Evolutionary conservation across 2,329 filamentous ascomycete species (phyloP).

Genomic region (Monosporascus sp.): DNA sequence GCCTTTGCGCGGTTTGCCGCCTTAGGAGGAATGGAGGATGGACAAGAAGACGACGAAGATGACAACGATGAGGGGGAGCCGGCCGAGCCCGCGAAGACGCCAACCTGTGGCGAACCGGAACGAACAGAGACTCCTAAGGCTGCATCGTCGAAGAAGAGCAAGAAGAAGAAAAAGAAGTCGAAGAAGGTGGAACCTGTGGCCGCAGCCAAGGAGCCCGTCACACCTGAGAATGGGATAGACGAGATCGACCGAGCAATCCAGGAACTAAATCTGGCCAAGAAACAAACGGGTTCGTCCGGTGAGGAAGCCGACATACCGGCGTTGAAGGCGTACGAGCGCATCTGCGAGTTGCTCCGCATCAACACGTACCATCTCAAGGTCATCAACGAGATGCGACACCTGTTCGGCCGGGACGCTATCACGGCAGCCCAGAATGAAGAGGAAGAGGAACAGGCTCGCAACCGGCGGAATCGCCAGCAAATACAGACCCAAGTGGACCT

Average conservation of each 20-base stretch:
- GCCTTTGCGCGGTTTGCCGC: conserved; percentile 47
- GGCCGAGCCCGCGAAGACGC: conserved; percentile 7
- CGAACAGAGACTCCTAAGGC: conserved; percentile 9
- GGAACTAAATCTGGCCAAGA: conserved; percentile 22
- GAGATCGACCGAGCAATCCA: conserved; percentile 51
- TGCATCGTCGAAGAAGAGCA: conserved; percentile 31
- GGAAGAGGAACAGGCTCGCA: conserved; percentile 34
- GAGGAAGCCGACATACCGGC: conserved; percentile 4
- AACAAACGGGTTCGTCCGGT: conserved; percentile 6
- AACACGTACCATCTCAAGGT: conserved; percentile 73
- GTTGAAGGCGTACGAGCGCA: conserved; percentile 23
- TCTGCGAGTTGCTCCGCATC: conserved; percentile 41
- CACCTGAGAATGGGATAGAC: conserved; percentile 32
- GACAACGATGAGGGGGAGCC: conserved; percentile 22
- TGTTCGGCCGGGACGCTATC: conserved; percentile 54
- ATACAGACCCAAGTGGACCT: conserved; percentile 49
- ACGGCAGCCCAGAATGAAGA: conserved; percentile 48
- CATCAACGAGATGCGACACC: conserved; percentile 77
- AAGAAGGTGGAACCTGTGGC: conserved; percentile 21
- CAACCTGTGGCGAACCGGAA: conserved; percentile 15
- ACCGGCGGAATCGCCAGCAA: conserved; percentile 29
- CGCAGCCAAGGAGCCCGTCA: conserved; percentile 8
- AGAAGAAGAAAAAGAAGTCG: conserved; percentile 33
- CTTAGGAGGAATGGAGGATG: conserved; percentile 39
- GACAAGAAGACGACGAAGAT: conserved; percentile 32